Percentiles rank a stretch among this genome's conserved stretches.
Conservation (phyloP, 208 protist species). For the Histomonas meleagridis region DNA sequence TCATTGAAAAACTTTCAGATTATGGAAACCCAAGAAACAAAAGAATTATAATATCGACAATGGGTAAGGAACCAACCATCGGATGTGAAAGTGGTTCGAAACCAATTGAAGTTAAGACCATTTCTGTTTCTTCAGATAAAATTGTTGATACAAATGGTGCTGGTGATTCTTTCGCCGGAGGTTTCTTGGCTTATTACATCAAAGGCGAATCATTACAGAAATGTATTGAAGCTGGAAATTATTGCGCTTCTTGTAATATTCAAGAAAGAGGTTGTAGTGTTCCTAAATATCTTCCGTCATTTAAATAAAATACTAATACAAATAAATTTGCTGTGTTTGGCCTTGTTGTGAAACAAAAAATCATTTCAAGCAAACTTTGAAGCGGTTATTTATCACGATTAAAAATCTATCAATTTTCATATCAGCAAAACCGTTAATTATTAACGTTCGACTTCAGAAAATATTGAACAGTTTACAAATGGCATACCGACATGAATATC, state of each 20-base stretch:
- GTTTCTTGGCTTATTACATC: slow-evolving; percentile 72
- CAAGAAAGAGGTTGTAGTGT: not conserved
- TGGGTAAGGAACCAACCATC: slow-evolving; percentile 53
- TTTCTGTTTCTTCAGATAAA: slow-evolving; percentile 59
- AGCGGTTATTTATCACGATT: too few species aligned
- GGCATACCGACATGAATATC: too few species aligned
- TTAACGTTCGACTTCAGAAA: too few species aligned
- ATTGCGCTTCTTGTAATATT: not conserved
- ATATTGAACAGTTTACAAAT: too few species aligned
- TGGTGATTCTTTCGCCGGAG: slow-evolving; percentile 89
- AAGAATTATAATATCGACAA: not conserved
- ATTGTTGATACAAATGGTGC: slow-evolving; percentile 91
- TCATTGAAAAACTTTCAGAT: not conserved
- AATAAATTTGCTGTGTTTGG: too few species aligned
- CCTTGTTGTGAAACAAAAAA: too few species aligned
- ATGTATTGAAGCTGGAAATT: slow-evolving; percentile 22
- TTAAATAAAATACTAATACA: too few species aligned
- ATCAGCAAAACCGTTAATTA: too few species aligned
- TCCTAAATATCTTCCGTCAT: not conserved
- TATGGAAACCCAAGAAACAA: not conserved
- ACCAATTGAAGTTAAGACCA: slow-evolving; percentile 56
- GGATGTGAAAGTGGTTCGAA: slow-evolving; percentile 53
- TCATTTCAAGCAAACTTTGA: too few species aligned
- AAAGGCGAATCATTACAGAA: not conserved
- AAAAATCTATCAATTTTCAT: too few species aligned